Evolutionary conservation across 202 grass and related monocot genomes (phyloP), one percentile per base, ranked within the genome.

Genomic region (Dendrocalamus latiflorus): DNA sequence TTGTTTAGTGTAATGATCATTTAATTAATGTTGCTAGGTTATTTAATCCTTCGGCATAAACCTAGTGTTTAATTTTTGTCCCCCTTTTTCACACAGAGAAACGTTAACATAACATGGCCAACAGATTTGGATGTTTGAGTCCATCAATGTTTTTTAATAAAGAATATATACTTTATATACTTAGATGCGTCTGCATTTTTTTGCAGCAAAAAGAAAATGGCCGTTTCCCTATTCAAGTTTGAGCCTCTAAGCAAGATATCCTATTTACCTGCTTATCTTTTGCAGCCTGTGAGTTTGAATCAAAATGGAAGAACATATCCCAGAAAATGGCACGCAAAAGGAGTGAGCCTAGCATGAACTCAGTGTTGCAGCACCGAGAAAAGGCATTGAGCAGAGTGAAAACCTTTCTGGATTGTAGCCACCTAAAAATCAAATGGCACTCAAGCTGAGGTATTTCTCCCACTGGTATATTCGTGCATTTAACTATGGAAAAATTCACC

Each of bases 261-360:
- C 8, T 73, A 49, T 76, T 84, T 57, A 70, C 24, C 9, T 18
- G 7, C 15, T 72, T 71, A 80, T 70, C 74, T 47, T 72, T 44
- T 77, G 34, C 60, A 98, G 90, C 95, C 26, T 91, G 86, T 62
- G 79, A 82, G 39, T 94, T 93, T 70, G 92, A 97, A 86, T 94
- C 86, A 20, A 93, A 85, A 84, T 93, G 92, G 95, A 94, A 94
- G 45, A 94, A 75, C 70, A 86, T 86, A 64, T 93, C 95, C 22
- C 37, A 61, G 36, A 94, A 91, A 88, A 82, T 89, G 84, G 15
- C 78, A 68, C 81, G 88, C 33, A 94, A 94, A 86, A 90, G 39
- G 65, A 90, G 79, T 9, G 84, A 88, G 39, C 78, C 69, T 54
- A 36, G 75, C 16, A 49, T 72, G 37, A 86, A 84, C 9, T 64